These are phyloP conservation scores for Rickenella mellea DNA, from an alignment of 768 basidiomycete species.

Conservation along the genomic window DNA sequence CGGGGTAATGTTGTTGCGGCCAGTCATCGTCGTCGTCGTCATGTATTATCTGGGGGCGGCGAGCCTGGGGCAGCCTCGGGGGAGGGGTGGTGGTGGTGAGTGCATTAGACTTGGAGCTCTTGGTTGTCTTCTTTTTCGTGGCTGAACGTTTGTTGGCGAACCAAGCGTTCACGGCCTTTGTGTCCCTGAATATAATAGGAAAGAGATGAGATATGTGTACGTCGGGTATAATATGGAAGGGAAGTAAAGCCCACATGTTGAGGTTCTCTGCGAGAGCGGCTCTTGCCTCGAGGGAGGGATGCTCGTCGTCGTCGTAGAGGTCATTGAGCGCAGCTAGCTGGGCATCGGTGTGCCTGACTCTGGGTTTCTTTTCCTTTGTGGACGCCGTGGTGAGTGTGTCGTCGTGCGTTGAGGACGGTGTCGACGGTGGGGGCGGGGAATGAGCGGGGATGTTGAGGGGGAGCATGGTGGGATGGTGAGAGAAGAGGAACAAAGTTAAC, in stretches of 20 bases:
- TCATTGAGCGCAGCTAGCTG: constrained; percentile 73
- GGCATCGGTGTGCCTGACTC: constrained; percentile 63
- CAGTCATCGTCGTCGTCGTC: constrained; percentile 35
- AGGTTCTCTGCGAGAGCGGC: constrained; percentile 60
- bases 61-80: constrained; percentile 21
- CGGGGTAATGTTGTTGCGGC: constrained; percentile 22
- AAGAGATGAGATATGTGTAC: constrained; percentile 3
- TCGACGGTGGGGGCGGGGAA: constrained; percentile 11
- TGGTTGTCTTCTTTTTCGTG: constrained; percentile 51
- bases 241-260: constrained; percentile 54
- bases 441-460: constrained; percentile 8
- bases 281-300: constrained; percentile 62
- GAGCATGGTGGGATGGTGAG: constrained; percentile 6
- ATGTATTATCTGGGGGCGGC: constrained; percentile 28
- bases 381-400: neutral
- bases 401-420: constrained; percentile 11
- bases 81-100: constrained; percentile 8
- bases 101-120: constrained; percentile 6
- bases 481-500: constrained; percentile 2
- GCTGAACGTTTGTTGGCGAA: constrained; percentile 84
- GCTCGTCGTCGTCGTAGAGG: constrained; percentile 68
- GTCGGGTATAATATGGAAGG: constrained; percentile 7
- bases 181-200: constrained; percentile 43
- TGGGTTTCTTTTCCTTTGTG: constrained; percentile 56
- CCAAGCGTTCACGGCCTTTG: constrained; percentile 80